phyloP scores from a whole-genome alignment of 192 early-diverging fungal species.

The Spinellus fusiger region DNA sequence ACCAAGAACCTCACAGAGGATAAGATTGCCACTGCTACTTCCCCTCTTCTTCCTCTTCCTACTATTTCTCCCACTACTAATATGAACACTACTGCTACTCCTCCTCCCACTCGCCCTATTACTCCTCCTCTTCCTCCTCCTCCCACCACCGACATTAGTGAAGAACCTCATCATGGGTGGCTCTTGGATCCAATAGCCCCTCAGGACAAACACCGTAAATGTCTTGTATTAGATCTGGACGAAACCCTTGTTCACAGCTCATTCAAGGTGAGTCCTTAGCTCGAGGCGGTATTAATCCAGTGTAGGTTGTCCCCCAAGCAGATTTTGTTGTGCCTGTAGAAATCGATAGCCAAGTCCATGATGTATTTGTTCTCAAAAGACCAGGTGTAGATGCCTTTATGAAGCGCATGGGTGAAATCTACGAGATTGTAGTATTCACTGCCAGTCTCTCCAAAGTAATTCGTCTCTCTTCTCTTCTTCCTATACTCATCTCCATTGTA shows the following conservation, averaged over 20 bases:
- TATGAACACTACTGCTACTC: background rate
- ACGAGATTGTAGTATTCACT: conserved; percentile 87
- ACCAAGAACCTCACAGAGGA: too few relatives aligned
- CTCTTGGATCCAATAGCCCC: conserved; percentile 66
- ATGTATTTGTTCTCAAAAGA: conserved; percentile 83
- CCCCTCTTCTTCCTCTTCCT: too few relatives aligned
- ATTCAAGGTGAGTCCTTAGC: conserved; percentile 60
- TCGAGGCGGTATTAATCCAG: background rate
- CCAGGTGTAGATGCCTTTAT: conserved; percentile 85
- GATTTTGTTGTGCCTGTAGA: conserved; percentile 81
- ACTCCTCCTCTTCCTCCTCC: background rate
- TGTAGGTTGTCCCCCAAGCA: conserved; percentile 41
- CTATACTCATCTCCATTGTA: conserved; percentile 18
- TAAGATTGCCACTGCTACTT: too few relatives aligned
- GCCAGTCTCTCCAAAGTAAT: conserved; percentile 70
- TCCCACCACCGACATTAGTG: background rate
- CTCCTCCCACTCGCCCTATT: too few relatives aligned
- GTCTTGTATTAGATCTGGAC: conserved; percentile 94
- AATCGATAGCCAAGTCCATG: conserved; percentile 74
- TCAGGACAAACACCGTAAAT: conserved; percentile 73
- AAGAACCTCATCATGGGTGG: conserved; percentile 10
- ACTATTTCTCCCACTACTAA: too few relatives aligned
- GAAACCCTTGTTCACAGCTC: conserved; percentile 97
- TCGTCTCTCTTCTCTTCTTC: background rate
- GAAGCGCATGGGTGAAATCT: conserved; percentile 65